Evolutionary conservation across 2,329 filamentous ascomycete genomes (phyloP), one percentile per base, ranked within the genome.

Genomic region (Immersiporthe knoxdaviesiana): DNA sequence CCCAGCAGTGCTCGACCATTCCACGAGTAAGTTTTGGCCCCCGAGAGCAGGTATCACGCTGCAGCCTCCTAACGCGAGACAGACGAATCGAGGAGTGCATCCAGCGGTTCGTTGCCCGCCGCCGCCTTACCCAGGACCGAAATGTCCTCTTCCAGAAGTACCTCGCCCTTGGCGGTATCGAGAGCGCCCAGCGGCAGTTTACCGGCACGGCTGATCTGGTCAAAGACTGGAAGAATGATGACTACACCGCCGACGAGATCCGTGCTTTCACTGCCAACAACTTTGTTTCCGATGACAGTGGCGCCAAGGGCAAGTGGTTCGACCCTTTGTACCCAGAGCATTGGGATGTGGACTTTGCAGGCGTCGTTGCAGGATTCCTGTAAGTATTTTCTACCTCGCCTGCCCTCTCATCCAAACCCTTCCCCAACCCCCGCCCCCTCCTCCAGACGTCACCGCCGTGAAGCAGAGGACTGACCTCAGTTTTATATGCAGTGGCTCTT

Each of bases 51-150:
- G 73, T 71, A 66, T 56, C 62, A n/a, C 24, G 27, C 5, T 24
- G 37, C 32, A 6, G 10, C 30, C 30, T 37, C 11, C 39, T 63
- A 41, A 71, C 72, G 67, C 73, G 70, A 24, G 69, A 54, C 70
- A 92, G 91, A 68, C 93, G 96, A 61, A 93, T 98, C 54, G 91
- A 97, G 76, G 87, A 90, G 35, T 96, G 93, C 61, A 91, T 98
- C 67, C 90, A 94, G 73, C 91, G 93, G 18, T 99, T 91, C 80
- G 89, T 91, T 71, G 84, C 87, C 47, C 91, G 90, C 61, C 91
- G 94, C 41, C 94, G 92, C 72, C 86, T 97, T 69, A 87, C 91
- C 69, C 78, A 83, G 16, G 83, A 88, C 4, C 88, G 89, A 32
- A 78, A 83, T 5, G 82, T 85, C 24, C 81, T 94, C 44, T 96